These are phyloP conservation scores for Aaosphaeria pasadenensis DNA, from an alignment of 2,329 filamentous ascomycete genomes.

Conservation along the genomic window DNA sequence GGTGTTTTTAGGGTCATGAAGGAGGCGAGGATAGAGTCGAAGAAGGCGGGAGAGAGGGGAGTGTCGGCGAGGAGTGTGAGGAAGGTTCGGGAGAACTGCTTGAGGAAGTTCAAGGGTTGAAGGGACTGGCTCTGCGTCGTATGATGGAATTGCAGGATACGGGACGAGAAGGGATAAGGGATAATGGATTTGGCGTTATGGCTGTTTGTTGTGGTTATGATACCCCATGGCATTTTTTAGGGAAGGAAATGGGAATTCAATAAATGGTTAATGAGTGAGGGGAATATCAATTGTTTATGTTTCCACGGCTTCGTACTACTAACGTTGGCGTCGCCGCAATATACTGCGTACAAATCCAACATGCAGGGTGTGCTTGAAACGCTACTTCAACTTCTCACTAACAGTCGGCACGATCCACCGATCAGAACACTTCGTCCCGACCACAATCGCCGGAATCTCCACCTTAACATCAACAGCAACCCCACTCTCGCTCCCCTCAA, in stretches of 20 bases:
- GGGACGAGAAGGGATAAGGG: neutral
- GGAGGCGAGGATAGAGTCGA: slow-evolving; percentile 74
- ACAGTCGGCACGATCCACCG: slow-evolving; percentile 49
- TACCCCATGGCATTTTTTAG: neutral
- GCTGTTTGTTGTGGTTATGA: neutral
- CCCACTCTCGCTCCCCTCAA: slow-evolving; percentile 3
- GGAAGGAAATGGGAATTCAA: too few relatives aligned
- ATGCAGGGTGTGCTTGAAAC: neutral
- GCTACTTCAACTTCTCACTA: slow-evolving; percentile 11
- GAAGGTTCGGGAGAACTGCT: slow-evolving; percentile 65
- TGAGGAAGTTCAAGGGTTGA: slow-evolving; percentile 38
- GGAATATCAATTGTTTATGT: too few relatives aligned
- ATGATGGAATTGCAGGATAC: neutral
- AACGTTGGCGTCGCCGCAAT: too few relatives aligned
- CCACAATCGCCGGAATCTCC: slow-evolving; percentile 34
- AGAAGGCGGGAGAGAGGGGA: slow-evolving; percentile 68
- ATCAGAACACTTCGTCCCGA: slow-evolving; percentile 40
- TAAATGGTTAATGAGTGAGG: too few relatives aligned
- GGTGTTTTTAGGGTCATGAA: slow-evolving; percentile 62
- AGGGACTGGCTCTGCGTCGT: neutral
- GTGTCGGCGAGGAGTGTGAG: slow-evolving; percentile 74
- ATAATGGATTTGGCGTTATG: neutral
- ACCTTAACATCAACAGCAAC: slow-evolving; percentile 23
- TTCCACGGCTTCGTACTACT: too few relatives aligned
- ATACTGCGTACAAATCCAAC: too few relatives aligned